Conservation (phyloP, 805 yeast genomes). For the Candida koratica region DNA sequence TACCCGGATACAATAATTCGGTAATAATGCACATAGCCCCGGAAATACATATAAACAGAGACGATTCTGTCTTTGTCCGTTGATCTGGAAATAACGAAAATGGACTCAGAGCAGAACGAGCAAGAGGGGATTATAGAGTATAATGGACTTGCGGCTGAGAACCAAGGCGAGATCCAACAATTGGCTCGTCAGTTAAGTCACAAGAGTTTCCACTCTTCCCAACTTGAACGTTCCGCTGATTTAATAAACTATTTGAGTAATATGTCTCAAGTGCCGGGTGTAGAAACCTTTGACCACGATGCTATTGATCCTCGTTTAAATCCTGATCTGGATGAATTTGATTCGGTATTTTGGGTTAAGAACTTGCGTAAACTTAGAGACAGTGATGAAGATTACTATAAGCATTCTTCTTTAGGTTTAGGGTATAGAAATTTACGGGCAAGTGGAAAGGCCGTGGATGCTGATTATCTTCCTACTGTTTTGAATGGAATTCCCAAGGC, state of each 20-base stretch:
- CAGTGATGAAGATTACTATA: conserved; percentile 54
- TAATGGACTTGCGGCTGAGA: conserved; percentile 14
- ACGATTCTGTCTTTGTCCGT: no score
- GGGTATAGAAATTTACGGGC: conserved; percentile 54
- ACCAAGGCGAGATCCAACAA: conserved; percentile 17
- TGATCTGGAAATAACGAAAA: no score
- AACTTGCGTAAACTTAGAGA: conserved; percentile 49
- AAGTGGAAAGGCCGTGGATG: conserved; percentile 57
- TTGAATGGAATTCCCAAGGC: conserved; percentile 33
- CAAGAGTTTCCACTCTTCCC: conserved; percentile 11
- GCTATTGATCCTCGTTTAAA: conserved; percentile 41
- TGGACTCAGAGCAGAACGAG: no score
- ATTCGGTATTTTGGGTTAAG: conserved; percentile 58
- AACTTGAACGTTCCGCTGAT: conserved; percentile 18
- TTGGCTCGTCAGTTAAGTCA: conserved; percentile 16
- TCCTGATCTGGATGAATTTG: conserved; percentile 51
- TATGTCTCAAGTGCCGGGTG: conserved; percentile 44
- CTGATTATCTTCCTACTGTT: conserved; percentile 58
- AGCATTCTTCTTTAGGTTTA: conserved; percentile 52
- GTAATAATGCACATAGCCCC: no score
- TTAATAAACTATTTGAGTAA: conserved; percentile 38
- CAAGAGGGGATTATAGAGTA: conserved; percentile 24
- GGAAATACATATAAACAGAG: no score
- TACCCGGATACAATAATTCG: no score
- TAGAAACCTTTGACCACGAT: conserved; percentile 25